These are phyloP conservation scores for Botrytis squamosa DNA, from an alignment of 2,329 filamentous ascomycete genomes.

Conservation along the genomic window DNA sequence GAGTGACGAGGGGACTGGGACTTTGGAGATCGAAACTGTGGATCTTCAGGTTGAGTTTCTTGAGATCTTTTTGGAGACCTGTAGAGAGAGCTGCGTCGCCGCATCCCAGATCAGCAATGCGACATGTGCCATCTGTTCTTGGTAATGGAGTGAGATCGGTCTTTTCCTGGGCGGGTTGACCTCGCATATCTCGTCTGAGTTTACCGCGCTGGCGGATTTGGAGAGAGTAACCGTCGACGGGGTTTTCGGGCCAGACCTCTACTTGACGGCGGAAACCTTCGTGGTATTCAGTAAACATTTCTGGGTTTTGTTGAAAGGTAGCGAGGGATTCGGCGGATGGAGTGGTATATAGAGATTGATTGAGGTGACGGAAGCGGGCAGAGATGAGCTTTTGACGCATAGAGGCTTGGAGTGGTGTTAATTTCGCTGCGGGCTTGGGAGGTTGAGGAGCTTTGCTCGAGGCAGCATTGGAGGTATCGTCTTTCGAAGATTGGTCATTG, in stretches of 20 bases:
- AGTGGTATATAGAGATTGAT: conserved; percentile 92
- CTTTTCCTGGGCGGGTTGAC: conserved; percentile 31
- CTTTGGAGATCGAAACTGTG: conserved; percentile 85
- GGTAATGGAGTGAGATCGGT: conserved; percentile 52
- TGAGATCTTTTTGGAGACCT: conserved; percentile 60
- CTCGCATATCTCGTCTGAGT: conserved; percentile 40
- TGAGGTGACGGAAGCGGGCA: conserved; percentile 94
- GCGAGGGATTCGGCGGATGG: conserved; percentile 79
- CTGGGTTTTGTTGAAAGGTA: conserved; percentile 80
- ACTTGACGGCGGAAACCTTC: conserved; percentile 95
- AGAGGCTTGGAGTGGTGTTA: conserved; percentile 88
- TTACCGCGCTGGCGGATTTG: conserved; percentile 68
- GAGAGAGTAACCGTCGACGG: conserved; percentile 80
- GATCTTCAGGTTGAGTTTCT: conserved; percentile 70
- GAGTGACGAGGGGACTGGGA: conserved; percentile 73
- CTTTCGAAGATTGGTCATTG: neutral
- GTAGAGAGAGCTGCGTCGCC: conserved; percentile 83
- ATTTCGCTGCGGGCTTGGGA: conserved; percentile 50
- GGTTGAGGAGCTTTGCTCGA: conserved; percentile 36
- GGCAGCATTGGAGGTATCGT: neutral
- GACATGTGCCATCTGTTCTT: conserved; percentile 68
- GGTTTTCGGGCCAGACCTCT: conserved; percentile 93
- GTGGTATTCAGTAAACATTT: conserved; percentile 96
- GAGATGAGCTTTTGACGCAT: conserved; percentile 96
- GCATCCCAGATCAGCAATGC: conserved; percentile 88